Conservation (phyloP, 352 stramenopile species). For the Globisporangium iwayamae region DNA sequence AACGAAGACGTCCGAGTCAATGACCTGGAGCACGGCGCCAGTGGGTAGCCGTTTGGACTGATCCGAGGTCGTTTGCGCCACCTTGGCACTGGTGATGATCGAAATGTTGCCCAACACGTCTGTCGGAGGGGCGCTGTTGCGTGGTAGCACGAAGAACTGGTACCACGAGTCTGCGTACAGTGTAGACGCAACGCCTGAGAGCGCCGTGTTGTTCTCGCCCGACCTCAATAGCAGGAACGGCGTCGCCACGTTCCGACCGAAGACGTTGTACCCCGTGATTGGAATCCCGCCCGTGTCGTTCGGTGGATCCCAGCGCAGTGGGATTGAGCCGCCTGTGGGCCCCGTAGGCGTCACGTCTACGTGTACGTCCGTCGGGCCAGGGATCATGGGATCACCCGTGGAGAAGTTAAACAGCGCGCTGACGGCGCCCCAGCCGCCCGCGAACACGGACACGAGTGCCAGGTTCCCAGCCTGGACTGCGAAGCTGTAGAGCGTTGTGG, state of each 20-base stretch:
- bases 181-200: slow-evolving; percentile 18
- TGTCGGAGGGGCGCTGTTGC: slow-evolving; percentile 19
- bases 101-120: slow-evolving; percentile 35
- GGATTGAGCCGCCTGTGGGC: slow-evolving; percentile 52
- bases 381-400: slow-evolving; percentile 28
- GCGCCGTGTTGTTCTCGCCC: slow-evolving; percentile 6
- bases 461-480: slow-evolving; percentile 52
- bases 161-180: slow-evolving; percentile 45
- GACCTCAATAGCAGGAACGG: slow-evolving; percentile 28
- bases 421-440: slow-evolving; percentile 42
- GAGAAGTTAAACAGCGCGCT: slow-evolving; percentile 29
- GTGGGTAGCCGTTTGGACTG: slow-evolving; percentile 24
- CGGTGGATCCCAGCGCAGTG: slow-evolving; percentile 41
- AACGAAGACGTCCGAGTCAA: slow-evolving; percentile 19
- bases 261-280: slow-evolving; percentile 40
- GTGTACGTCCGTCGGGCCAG: slow-evolving; percentile 29
- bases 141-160: slow-evolving; percentile 46
- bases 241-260: slow-evolving; percentile 21
- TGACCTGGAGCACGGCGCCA: slow-evolving; percentile 34
- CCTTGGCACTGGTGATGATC: slow-evolving; percentile 24
- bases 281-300: slow-evolving; percentile 37
- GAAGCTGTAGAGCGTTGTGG: slow-evolving; percentile 39
- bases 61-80: slow-evolving; percentile 37
- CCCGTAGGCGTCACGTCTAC: slow-evolving; percentile 8
- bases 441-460: slow-evolving; percentile 23